A percentile compares a stretch with the other conserved stretches of the same genome.
phyloP scores from a whole-genome alignment of 331 rosid species.

The Malus hybrid region DNA sequence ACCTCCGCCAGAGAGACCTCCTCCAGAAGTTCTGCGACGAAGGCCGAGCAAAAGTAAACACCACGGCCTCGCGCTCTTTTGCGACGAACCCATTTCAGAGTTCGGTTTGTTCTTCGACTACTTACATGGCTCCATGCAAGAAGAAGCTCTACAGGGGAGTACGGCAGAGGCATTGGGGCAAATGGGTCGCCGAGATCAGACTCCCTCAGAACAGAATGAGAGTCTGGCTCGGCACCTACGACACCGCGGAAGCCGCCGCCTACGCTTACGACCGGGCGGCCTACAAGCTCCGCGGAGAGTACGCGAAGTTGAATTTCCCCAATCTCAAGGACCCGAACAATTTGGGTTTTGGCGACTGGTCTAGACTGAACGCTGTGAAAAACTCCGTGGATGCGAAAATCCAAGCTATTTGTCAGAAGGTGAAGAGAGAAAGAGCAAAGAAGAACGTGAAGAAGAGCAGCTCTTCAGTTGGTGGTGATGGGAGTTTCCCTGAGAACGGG shows the following conservation, averaged over 20 bases:
- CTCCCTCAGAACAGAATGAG: conserved; percentile 98
- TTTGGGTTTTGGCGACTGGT: conserved; percentile 56
- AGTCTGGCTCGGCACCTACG: conserved; percentile 94
- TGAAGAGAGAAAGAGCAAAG: conserved; percentile 63
- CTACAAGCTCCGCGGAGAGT: conserved; percentile 87
- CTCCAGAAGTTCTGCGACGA: conserved; percentile 60
- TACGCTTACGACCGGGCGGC: conserved; percentile 94
- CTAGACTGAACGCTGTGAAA: conserved; percentile 57
- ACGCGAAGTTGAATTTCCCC: conserved; percentile 87
- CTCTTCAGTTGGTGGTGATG: background rate
- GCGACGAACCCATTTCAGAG: conserved; percentile 11
- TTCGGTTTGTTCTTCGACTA: conserved; percentile 9
- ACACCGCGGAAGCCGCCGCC: conserved; percentile 95
- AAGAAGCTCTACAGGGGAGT: conserved; percentile 93
- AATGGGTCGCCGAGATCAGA: conserved; percentile 96
- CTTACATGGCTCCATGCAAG: conserved; percentile 30
- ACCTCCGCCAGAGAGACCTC: conserved; percentile 70
- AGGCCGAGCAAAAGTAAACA: conserved; percentile 14
- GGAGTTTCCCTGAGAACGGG: background rate
- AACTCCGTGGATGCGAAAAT: conserved; percentile 72
- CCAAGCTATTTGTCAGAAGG: conserved; percentile 81
- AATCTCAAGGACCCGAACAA: conserved; percentile 66
- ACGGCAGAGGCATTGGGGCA: conserved; percentile 99
- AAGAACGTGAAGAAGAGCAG: conserved; percentile 40
- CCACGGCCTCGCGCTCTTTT: conserved; percentile 7